phyloP scores from a whole-genome alignment of 345 rosid genomes.

The Physaria fendleri region DNA sequence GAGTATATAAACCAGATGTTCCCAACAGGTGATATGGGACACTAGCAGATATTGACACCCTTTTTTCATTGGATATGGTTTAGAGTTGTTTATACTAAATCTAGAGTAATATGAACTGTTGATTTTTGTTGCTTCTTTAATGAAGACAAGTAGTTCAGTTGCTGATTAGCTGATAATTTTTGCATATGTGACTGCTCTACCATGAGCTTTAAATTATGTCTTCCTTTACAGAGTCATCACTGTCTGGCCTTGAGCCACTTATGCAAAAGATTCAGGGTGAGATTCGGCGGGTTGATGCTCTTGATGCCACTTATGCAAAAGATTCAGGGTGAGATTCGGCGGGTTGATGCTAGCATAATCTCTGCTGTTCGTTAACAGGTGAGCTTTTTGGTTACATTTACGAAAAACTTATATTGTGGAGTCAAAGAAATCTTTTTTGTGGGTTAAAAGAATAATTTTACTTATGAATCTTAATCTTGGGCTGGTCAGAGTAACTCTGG shows the following conservation, averaged over 20 bases:
- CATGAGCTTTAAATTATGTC: not conserved
- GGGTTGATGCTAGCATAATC: conserved; percentile 59
- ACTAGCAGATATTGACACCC: not conserved
- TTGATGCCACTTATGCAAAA: conserved; percentile 52
- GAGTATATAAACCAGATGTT: conserved; percentile 91
- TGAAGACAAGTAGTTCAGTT: too few species aligned
- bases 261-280: conserved; percentile 66
- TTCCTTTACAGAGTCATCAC: conserved; percentile 54
- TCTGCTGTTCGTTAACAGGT: conserved; percentile 59
- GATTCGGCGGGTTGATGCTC: conserved; percentile 62
- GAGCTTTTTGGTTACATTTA: not conserved
- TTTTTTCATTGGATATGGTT: too few species aligned
- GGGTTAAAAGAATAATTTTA: not conserved
- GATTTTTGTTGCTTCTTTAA: too few species aligned
- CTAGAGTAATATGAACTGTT: too few species aligned
- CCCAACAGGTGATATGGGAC: conserved; percentile 45
- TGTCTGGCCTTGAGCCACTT: conserved; percentile 37
- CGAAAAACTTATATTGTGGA: not conserved
- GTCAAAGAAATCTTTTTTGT: too few species aligned
- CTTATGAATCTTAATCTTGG: not conserved
- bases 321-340: conserved; percentile 55
- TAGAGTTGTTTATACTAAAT: too few species aligned
- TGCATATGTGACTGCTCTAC: too few species aligned
- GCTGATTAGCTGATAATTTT: too few species aligned
- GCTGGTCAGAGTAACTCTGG: conserved; percentile 72